Evolutionary conservation across 1,284 basidiomycete species (phyloP), one percentile per base, ranked within the genome.

Genomic region (Macrocystidia cucumis): DNA sequence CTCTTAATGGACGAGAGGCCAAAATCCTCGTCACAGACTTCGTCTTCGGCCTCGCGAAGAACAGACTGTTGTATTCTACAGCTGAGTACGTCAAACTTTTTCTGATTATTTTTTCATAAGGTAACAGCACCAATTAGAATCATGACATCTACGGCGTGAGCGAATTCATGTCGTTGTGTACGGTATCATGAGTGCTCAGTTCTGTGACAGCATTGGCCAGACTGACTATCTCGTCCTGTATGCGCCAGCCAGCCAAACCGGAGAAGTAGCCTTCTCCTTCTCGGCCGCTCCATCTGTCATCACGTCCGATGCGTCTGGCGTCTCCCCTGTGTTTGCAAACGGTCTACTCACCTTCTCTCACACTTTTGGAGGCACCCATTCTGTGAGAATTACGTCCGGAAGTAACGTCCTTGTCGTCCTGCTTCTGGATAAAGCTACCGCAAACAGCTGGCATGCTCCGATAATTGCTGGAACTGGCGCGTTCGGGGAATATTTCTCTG

Each of bases 21-120:
- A 73, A 71, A 47, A 63, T 73, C 31, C 37, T 73, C 11, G 63
- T 69, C 9, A 69, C 64, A 0, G 67, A 73, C 47, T 71, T 69
- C 45, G 48, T 57, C 3, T 70, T 72, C 40, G 69, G 70, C 4
- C 34, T 28, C 31, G 51, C 48, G 16, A 36, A 44, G 4, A 58
- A 57, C 2, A 57, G 42, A 5, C 54, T 71, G 3, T 38, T 69
- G 11, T 71, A 70, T 47, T 67, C 67, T 2, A 70, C 73, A 12
- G 62, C 69, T 1, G 65, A 68, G 57, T 68, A 56, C 20, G 60
- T 62, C 7, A 19, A 23, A 34, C 29, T 12, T 11, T 23, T 26
- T 11, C 7, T 24, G 22, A 32, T 42, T 29, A 47, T 11, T n/a
- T 11, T 32, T 22, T 11, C 67, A 68, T 18, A 54, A 52, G 30